Evolutionary conservation across 1,284 basidiomycete species (phyloP), one percentile per base, ranked within the genome.

Genomic region (Boletus albobrunnescens): DNA sequence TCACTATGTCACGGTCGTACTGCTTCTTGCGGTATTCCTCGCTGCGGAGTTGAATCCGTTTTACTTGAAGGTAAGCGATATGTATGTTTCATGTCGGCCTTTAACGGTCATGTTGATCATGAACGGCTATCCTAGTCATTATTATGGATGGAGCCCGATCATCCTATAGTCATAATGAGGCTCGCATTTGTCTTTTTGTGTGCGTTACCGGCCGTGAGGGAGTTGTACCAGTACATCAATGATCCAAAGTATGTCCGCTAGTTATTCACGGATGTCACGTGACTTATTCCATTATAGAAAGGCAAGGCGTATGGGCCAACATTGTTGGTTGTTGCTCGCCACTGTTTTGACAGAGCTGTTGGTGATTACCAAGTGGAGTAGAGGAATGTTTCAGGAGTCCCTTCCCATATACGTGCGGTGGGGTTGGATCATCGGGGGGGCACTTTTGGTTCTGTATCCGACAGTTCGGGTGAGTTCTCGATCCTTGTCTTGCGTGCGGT

Each of bases 91-190:
- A 42, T 54, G 42, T 50, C 46, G 46, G 46, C 42, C 47, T 41
- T 47, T 36, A 38, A 24, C 43, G 32, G 54, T 30, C n/a, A 22
- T 27, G 49, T 0, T 50, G 44, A 50, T 45, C 52, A 42, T 50
- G 44, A 50, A 56, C 41, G 47, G 38, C 38, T 20, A 23, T n/a
- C 2, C 36, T 40, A 87, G 82, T 77, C 76, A 42, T 69, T 92
- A 49, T 71, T 91, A 31, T 91, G 89, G 88, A 86, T 92, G 80
- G 87, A 91, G 57, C 89, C 89, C 24, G 84, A 89, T 61, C 87
- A 91, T 64, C 87, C 87, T 8, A 81, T 91, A 52, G 76, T 91
- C 35, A 86, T 90, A 46, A 69, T 79, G 50, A 77, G 88, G 26
- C 74, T 91, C 11, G 81, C 79, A 7, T 79, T 80, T 44, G 80